Base-by-base conservation (phyloP, 345 rosid genomes). In the Boechera stricta region DNA sequence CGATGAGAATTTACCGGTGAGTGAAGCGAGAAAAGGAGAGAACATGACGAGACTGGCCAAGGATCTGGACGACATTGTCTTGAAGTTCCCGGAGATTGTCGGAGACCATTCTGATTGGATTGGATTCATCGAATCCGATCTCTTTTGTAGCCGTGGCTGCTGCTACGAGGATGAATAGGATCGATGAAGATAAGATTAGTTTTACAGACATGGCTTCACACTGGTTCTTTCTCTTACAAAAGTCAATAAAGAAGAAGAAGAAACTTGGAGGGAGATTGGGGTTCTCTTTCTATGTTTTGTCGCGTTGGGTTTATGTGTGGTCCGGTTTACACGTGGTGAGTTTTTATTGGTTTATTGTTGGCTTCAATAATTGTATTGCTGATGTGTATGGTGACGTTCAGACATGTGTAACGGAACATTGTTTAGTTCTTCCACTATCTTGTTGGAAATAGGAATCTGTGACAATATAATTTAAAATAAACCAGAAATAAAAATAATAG, bases 21-120 rank as follows among this genome's bases (percentile, higher is more conserved):
- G 89, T 87, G 69, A 94, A 94, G 45, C 94, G 90, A 5, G 93
- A 87, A 38, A 94, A 91, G 42, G 88, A 80, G 75, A 77, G 51
- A 67, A 87, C 94, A 12, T 67, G 87, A 6, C 88, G 89, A 13
- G 86, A 63, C 11, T 70, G 72, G 53, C 97, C 96, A 81, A 94
- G 13, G 66, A 81, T 86, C 64, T 78, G 78, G 52, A 87, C 74
- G 33, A 90, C 69, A 5, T 91, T 80, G 38, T 83, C 70, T 31
- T 89, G 91, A 63, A 88, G 47, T 41, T 87, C 86, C 4, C 59
- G 82, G 75, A 91, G 90, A 53, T 87, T 73, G 48, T 84, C 90
- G 29, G 88, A 83, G 45, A 80, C 87, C 68, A 91, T 80, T 9
- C 84, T 81, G 82, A 88, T 91, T 6, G 93, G 93, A 55, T 89